Base-by-base conservation (phyloP, 1,284 basidiomycete species). In the Omphalotus olearius region DNA sequence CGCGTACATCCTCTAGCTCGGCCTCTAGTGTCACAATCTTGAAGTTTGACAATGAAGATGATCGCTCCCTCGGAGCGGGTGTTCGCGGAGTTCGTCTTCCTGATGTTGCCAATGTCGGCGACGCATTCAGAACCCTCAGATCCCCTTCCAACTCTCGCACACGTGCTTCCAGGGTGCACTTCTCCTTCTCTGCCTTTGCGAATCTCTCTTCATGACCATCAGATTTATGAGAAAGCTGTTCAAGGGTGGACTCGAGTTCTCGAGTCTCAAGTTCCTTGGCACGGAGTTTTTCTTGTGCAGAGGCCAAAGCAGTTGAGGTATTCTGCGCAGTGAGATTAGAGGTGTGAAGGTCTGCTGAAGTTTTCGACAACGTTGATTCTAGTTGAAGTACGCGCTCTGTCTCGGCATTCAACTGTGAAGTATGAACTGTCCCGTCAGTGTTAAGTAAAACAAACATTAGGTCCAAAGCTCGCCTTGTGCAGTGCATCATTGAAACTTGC, bases 171-270 rank as follows among this genome's bases (percentile, higher is more conserved):
- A 84, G 71, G 3, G 66, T 69, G 30, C 61, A 55, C 56, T 85
- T 85, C 51, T 86, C 84, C 49, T 71, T 69, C 59, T 78, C 73
- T 18, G 85, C 64, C 51, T 75, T 76, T 9, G 63, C 61, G n/a
- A 69, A 64, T 28, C 71, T 72, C 17, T 69, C 53, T n/a, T 66
- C 71, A 23, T 75, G 70, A 5, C 70, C 64, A 55, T 79, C 72
- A 3, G 80, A 80, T n/a, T 73, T 70, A 43, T 72, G 67, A 2
- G 84, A 81, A 30, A 85, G 57, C 3, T 72, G 71, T 45, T 83
- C 76, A n/a, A 88, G 68, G 35, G 73, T 75, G 33, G 73, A 67
- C 55, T 88, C 77, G 33, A 88, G 71, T 49, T 85, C 78, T 38
- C 69, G 73, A 28, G 70, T 66, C 46, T 76, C 71, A 36, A 72